Conservation (phyloP, 805 yeast genomes). For the Saturnispora diversa region DNA sequence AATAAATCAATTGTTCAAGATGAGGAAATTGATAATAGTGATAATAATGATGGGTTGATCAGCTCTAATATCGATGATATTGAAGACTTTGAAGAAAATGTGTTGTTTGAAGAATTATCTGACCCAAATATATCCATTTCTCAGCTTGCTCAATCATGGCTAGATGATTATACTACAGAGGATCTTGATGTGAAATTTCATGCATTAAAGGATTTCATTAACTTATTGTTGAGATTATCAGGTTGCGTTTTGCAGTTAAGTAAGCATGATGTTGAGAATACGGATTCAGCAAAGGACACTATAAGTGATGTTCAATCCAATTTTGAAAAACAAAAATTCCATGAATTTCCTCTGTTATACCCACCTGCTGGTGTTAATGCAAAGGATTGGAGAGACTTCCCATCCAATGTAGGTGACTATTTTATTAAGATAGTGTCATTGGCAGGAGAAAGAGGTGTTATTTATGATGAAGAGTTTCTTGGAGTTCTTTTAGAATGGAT, state of each 20-base stretch:
- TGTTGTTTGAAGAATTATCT: slow-evolving; percentile 43
- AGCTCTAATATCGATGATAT: slow-evolving; percentile 30
- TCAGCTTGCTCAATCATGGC: slow-evolving; percentile 50
- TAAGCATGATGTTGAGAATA: slow-evolving; percentile 58
- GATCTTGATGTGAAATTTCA: slow-evolving; percentile 32
- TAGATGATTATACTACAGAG: slow-evolving; percentile 38
- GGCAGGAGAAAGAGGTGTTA: slow-evolving; percentile 54
- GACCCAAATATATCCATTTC: slow-evolving; percentile 41
- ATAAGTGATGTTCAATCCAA: slow-evolving; percentile 61
- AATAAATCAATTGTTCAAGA: too few species aligned
- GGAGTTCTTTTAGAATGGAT: slow-evolving; percentile 67
- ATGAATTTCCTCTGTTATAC: slow-evolving; percentile 54
- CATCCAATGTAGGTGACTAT: slow-evolving; percentile 47
- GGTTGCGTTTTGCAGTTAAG: slow-evolving; percentile 64
- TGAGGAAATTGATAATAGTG: background rate
- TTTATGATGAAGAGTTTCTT: slow-evolving; percentile 42
- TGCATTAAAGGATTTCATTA: slow-evolving; percentile 57
- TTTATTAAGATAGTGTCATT: slow-evolving; percentile 42
- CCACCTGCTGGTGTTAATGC: slow-evolving; percentile 24
- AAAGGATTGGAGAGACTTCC: slow-evolving; percentile 43
- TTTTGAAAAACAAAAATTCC: slow-evolving; percentile 51
- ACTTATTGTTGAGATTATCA: slow-evolving; percentile 59
- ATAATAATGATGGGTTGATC: background rate
- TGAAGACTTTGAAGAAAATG: slow-evolving; percentile 40
- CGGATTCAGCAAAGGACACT: slow-evolving; percentile 57